Base-by-base conservation (phyloP, 495 filamentous ascomycete species). In the Cercophora sp. region DNA sequence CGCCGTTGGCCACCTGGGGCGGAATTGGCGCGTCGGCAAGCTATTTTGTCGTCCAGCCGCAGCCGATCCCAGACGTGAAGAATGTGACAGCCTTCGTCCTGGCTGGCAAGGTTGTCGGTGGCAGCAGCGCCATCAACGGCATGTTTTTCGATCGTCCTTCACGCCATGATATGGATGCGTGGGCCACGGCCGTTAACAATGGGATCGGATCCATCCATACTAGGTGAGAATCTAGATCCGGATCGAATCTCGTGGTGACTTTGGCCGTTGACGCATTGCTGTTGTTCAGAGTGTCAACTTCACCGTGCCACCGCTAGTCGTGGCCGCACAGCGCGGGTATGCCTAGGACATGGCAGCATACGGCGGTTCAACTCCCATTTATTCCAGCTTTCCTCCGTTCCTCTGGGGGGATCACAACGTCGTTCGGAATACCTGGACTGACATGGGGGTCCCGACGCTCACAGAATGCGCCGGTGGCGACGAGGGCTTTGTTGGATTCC, bases 111-210 rank as follows among this genome's bases (percentile, higher is more conserved):
- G 25, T 70, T 2, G 64, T 75, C 1, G 74, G 74, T 4, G 74
- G 74, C 1, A 71, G 69, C 54, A 72, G 70, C 4, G 65, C 70
- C 18, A 59, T 72, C 23, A 77, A 77, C 37, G 70, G 66, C 16
- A 66, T 67, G 68, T 64, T 71, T 34, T 69, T 71, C 15, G 56
- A 70, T 47, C 69, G 70, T n/a, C 64, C 62, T 0, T 62, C 67
- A 4, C 44, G 51, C 1, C 60, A 51, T 25, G 76, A 79, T 51
- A 74, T 72, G 29, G 74, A 84, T 52, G 54, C 69, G 0, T 84
- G 82, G 81, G 68, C 71, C 59, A 77, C 1, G 79, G 78, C 8
- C 78, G 78, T 51, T 62, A 37, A 4, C 52, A 55, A 32, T 51
- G 47, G 8, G 26, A 40, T 1, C 45, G 43, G 52, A 25, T 54